Evolutionary conservation across 176 grass and related monocot genomes (phyloP).

Genomic region (Avena atlantica): DNA sequence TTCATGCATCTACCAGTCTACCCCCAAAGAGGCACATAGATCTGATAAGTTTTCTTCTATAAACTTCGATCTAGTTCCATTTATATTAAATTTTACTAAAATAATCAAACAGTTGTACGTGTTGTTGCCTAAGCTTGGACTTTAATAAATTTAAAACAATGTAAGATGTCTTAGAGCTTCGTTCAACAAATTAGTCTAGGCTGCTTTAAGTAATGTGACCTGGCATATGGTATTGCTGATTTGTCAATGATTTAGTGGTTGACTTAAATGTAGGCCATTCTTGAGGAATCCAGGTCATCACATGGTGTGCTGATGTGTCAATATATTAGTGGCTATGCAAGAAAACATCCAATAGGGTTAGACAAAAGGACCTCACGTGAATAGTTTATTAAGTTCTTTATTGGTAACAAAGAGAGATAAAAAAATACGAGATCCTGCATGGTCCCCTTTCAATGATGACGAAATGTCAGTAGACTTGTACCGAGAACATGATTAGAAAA

Average conservation of each 20-base stretch:
- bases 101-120: neutral
- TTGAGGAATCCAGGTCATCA: neutral
- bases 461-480: neutral
- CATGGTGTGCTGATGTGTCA: slow-evolving; percentile 11
- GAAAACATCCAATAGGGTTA: slow-evolving; percentile 18
- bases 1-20: neutral
- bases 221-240: neutral
- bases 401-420: neutral
- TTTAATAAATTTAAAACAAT: neutral
- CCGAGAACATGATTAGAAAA: neutral
- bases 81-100: neutral
- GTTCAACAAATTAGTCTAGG: neutral
- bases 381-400: slow-evolving; percentile 22
- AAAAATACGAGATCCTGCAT: neutral
- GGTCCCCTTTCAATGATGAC: slow-evolving; percentile 6
- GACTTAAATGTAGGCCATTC: neutral
- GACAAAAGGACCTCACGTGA: slow-evolving; percentile 5
- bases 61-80: neutral
- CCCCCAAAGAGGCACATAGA: neutral
- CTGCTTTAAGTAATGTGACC: neutral
- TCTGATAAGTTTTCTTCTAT: neutral
- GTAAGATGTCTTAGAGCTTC: neutral
- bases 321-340: slow-evolving; percentile 8
- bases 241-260: slow-evolving; percentile 37
- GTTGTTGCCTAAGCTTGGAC: neutral